A percentile compares a stretch with the other conserved stretches of the same genome.
Conservation (phyloP, 2,329 filamentous ascomycete species). For the Cercospora beticola region DNA sequence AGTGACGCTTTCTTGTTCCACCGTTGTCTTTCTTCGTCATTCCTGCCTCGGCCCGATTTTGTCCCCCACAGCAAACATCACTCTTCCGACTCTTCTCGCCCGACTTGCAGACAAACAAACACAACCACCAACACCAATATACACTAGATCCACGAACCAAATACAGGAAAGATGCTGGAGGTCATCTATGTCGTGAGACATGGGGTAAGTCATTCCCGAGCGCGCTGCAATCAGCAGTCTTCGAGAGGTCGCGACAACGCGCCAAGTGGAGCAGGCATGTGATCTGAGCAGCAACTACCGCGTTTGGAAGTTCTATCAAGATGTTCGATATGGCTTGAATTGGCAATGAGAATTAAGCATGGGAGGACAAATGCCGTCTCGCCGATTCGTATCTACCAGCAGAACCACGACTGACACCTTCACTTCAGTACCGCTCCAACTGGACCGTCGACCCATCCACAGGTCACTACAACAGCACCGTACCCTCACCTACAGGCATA, state of each 20-base stretch:
- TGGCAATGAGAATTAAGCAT: background rate
- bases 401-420: background rate
- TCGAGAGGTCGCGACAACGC: background rate
- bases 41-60: constrained; percentile 7
- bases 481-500: constrained; percentile 82
- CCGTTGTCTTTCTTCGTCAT: background rate
- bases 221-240: background rate
- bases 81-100: constrained; percentile 2
- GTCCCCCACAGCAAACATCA: background rate
- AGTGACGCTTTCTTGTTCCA: background rate
- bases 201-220: constrained; percentile 45
- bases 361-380: background rate
- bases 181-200: constrained; percentile 52
- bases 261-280: constrained; percentile 9
- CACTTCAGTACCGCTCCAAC: constrained; percentile 77
- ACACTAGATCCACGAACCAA: background rate
- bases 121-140: background rate
- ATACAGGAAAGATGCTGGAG: constrained; percentile 42
- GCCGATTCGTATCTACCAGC: too few relatives aligned
- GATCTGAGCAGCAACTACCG: constrained; percentile 3
- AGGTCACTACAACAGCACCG: constrained; percentile 70
- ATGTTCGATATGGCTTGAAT: background rate
- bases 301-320: background rate
- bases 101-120: background rate
- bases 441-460: constrained; percentile 82